A percentile compares a stretch with the other conserved stretches of the same genome.
These are phyloP conservation scores for Canna indica DNA, from an alignment of 176 grass and related monocot genomes.

Conservation along the genomic window DNA sequence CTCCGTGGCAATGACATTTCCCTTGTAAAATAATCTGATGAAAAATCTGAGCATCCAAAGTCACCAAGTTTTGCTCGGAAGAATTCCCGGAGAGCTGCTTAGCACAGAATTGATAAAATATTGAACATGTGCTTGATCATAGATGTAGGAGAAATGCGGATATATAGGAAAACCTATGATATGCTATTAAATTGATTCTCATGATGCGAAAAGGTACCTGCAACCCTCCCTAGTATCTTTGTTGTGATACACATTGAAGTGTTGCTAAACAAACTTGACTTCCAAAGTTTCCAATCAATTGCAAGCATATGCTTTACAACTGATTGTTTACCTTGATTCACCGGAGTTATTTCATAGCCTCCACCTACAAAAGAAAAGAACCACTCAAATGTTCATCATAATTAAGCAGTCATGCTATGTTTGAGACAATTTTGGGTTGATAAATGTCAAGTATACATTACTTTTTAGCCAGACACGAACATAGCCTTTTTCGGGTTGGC, in stretches of 20 bases:
- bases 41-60: conserved; percentile 51
- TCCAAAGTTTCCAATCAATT: conserved; percentile 99
- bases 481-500: conserved; percentile 60
- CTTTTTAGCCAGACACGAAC: conserved; percentile 99
- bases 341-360: conserved; percentile 92
- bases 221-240: conserved; percentile 76
- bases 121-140: neutral
- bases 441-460: conserved; percentile 64
- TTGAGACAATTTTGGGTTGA: neutral
- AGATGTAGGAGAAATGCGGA: neutral
- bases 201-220: conserved; percentile 39
- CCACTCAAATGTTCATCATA: neutral
- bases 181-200: neutral
- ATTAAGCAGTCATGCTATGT: neutral
- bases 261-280: conserved; percentile 69
- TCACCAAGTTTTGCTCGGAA: conserved; percentile 81
- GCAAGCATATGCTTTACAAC: conserved; percentile 99
- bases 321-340: conserved; percentile 82
- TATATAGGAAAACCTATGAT: too few species aligned
- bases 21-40: conserved; percentile 15
- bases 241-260: conserved; percentile 74
- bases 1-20: neutral
- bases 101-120: conserved; percentile 8
- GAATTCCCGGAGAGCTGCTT: conserved; percentile 76
- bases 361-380: conserved; percentile 52